Evolutionary conservation across 768 basidiomycete genomes (phyloP), one percentile per base, ranked within the genome.

Genomic region (Brasilioporus rufonigricans): DNA sequence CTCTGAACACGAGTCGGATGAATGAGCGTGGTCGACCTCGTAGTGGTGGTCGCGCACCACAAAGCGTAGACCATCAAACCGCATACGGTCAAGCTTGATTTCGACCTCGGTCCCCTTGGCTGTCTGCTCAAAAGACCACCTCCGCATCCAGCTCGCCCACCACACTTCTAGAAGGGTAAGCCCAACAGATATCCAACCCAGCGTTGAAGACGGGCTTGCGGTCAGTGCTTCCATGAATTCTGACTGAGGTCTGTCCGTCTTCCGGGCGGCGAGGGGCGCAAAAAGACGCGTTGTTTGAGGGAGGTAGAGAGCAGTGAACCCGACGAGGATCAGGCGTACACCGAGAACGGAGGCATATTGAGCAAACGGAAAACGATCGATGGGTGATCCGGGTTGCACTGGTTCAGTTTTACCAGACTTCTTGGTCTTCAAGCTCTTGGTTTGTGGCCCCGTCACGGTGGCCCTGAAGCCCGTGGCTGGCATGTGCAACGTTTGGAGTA

Each of bases 101-200:
- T 80, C 75, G 14, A 74, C 74, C 33, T 76, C 69, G 4, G 77
- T 69, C 9, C 77, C 77, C 31, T 76, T 67, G 35, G 75, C 54
- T 0, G 67, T 59, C 41, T 74, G 71, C 18, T 76, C 75, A 14
- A 80, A 75, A 65, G 74, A 78, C 87, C 85, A 89, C 23, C 72
- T 63, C 54, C 83, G 74, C 60, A 91, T 64, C 76, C 82, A 86
- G 4, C 80, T 80, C 2, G 80, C 85, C 88, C 90, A 93, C 85
- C 86, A 90, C 11, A 73, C 71, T 62, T 87, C 79, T 33, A 89
- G 64, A 3, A 88, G 54, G 5, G 68, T 60, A 1, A 79, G 76
- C 1, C 89, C 91, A 1, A 71, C 57, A 47, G 78, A 79, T 36
- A 84, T 70, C 73, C 83, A 90, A 5, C 73, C 53, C 50, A 89